Conservation (phyloP, 768 basidiomycete species). For the Phaffia australis region DNA sequence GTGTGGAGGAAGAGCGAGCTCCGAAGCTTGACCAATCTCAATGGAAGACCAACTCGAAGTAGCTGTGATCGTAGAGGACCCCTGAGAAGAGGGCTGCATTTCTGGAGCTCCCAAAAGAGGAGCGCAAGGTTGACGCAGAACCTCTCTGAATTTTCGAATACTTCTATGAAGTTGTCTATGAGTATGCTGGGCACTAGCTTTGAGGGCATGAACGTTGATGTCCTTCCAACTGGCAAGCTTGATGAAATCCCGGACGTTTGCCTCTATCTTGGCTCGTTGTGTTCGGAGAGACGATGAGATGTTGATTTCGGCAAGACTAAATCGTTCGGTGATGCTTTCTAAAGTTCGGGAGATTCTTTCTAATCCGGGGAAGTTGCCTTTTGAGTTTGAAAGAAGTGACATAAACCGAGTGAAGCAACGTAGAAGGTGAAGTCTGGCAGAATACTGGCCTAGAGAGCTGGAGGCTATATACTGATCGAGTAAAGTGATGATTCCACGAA, state of each 20-base stretch:
- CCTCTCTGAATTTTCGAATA: constrained; percentile 80
- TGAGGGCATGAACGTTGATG: constrained; percentile 83
- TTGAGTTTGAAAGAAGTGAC: constrained; percentile 36
- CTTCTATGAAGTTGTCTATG: constrained; percentile 85
- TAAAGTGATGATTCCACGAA: constrained; percentile 49
- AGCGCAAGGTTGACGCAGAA: constrained; percentile 57
- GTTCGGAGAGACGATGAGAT: constrained; percentile 46
- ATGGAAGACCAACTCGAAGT: neutral
- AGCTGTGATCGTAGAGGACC: neutral
- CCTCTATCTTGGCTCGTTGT: constrained; percentile 57
- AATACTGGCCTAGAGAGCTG: constrained; percentile 76
- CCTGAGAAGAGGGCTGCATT: neutral
- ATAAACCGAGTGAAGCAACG: constrained; percentile 54
- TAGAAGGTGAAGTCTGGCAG: constrained; percentile 55
- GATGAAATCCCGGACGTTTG: constrained; percentile 70
- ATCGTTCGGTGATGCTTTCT: constrained; percentile 52
- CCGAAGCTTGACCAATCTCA: neutral
- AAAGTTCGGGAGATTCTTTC: constrained; percentile 52
- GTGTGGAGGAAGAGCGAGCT: neutral
- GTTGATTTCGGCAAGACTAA: constrained; percentile 48
- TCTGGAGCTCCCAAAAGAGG: constrained; percentile 18
- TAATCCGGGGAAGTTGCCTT: constrained; percentile 36
- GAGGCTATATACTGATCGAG: constrained; percentile 66
- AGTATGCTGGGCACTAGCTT: constrained; percentile 76
- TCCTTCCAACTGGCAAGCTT: constrained; percentile 98